Percentiles rank a stretch among this genome's conserved stretches.
These are phyloP conservation scores for Gloeophyllum trabeum DNA, from an alignment of 768 basidiomycete species.

Conservation along the genomic window DNA sequence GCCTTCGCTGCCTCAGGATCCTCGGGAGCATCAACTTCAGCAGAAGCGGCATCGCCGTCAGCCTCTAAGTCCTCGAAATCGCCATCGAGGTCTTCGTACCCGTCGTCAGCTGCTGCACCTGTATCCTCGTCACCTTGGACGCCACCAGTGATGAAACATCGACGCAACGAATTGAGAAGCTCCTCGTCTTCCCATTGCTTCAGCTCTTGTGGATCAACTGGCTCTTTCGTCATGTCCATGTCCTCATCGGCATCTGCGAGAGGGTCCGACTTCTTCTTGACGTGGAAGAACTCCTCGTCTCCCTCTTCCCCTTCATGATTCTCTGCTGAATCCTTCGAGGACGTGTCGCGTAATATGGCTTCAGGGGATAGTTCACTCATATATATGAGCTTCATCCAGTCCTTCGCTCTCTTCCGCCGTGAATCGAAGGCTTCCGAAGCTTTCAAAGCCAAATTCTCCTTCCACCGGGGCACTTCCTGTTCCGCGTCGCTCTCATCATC, in stretches of 20 bases:
- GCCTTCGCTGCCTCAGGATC: slow-evolving; percentile 29
- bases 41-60: slow-evolving; percentile 1
- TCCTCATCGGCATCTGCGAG: slow-evolving; percentile 32
- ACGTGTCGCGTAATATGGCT: slow-evolving; percentile 44
- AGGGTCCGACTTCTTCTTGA: slow-evolving; percentile 28
- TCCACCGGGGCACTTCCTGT: slow-evolving; percentile 62
- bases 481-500: slow-evolving; percentile 25
- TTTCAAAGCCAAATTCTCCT: slow-evolving; percentile 43
- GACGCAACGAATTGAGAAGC: slow-evolving; percentile 75
- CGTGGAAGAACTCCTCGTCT: slow-evolving; percentile 69
- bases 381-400: slow-evolving; percentile 87
- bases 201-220: slow-evolving; percentile 34
- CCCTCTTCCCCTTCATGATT: slow-evolving; percentile 23
- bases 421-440: slow-evolving; percentile 34
- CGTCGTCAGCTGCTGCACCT: slow-evolving; percentile 26
- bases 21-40: slow-evolving; percentile 5
- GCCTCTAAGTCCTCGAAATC: slow-evolving; percentile 33
- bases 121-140: slow-evolving; percentile 20
- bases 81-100: slow-evolving; percentile 24
- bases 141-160: slow-evolving; percentile 83
- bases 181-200: slow-evolving; percentile 79
- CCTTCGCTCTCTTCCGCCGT: slow-evolving; percentile 32
- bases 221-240: slow-evolving; percentile 63
- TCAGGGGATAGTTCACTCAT: slow-evolving; percentile 53
- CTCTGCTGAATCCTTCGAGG: slow-evolving; percentile 6